Conservation (phyloP, 2,329 filamentous ascomycete genomes). For the Coleophoma cylindrospora region DNA sequence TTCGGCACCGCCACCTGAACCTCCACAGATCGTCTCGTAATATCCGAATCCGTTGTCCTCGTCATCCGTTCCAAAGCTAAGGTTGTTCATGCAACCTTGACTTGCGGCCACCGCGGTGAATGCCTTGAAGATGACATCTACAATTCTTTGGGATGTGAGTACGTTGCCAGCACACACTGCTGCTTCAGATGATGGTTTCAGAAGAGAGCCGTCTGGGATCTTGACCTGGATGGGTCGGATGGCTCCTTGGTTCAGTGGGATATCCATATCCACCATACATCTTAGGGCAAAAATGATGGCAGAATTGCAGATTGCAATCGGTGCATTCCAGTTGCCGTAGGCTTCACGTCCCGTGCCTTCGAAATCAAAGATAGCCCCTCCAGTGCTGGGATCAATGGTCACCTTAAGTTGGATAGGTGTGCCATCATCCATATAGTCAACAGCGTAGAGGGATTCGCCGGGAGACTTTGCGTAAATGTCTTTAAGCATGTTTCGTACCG, state of each 20-base stretch:
- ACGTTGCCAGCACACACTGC: constrained; percentile 80
- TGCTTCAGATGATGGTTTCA: constrained; percentile 66
- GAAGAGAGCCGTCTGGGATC: constrained; percentile 64
- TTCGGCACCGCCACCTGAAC: constrained; percentile 63
- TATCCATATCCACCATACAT: constrained; percentile 71
- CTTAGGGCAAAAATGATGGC: constrained; percentile 81
- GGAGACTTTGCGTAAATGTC: constrained; percentile 58
- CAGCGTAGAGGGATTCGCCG: constrained; percentile 59
- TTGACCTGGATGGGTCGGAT: constrained; percentile 66
- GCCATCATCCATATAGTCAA: constrained; percentile 84
- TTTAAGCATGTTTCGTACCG: constrained; percentile 69
- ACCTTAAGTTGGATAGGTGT: constrained; percentile 68
- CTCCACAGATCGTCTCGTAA: constrained; percentile 78
- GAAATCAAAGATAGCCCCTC: constrained; percentile 73
- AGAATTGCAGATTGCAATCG: constrained; percentile 72
- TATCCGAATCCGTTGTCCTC: constrained; percentile 70
- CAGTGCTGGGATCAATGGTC: constrained; percentile 64
- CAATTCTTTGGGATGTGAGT: constrained; percentile 70
- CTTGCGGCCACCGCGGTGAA: constrained; percentile 72
- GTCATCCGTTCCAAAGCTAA: constrained; percentile 68
- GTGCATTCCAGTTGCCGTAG: constrained; percentile 72
- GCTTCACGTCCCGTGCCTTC: constrained; percentile 70
- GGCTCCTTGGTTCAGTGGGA: constrained; percentile 82
- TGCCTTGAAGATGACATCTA: constrained; percentile 72
- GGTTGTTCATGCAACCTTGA: constrained; percentile 77